A percentile compares a stretch with the other conserved stretches of the same genome.
Evolutionary conservation across 768 basidiomycete species (phyloP).

Genomic region (Serpula lacrymans): DNA sequence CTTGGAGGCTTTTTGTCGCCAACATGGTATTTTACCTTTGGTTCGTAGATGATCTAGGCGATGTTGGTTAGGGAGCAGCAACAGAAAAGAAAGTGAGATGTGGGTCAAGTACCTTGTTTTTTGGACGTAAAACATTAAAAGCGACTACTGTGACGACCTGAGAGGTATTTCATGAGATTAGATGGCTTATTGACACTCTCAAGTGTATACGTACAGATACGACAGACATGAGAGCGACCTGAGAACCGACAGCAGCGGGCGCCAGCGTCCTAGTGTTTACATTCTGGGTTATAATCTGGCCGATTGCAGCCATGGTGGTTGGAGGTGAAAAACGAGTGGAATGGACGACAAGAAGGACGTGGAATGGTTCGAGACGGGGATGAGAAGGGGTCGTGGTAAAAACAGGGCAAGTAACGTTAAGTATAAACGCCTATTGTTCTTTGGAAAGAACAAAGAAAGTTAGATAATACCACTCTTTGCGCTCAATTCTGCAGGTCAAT

Average conservation of each 20-base stretch:
- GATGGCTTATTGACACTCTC: background rate
- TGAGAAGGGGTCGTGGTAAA: no score
- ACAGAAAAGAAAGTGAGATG: background rate
- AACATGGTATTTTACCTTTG: conserved; percentile 88
- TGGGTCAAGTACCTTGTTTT: conserved; percentile 64
- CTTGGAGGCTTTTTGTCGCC: conserved; percentile 75
- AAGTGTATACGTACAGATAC: conserved; percentile 56
- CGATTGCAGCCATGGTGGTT: conserved; percentile 28
- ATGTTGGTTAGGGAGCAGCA: background rate
- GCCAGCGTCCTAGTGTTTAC: conserved; percentile 59
- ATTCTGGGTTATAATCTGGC: conserved; percentile 26
- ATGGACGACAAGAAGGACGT: no score
- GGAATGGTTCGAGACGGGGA: no score
- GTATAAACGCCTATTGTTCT: no score
- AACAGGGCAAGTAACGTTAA: no score
- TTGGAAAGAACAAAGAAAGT: no score
- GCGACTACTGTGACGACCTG: conserved; percentile 64
- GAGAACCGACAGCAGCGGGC: conserved; percentile 77
- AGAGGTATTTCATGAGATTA: no score
- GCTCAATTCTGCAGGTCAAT: no score
- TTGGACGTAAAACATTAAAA: conserved; percentile 86
- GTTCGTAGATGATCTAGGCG: conserved; percentile 80
- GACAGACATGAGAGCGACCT: conserved; percentile 68
- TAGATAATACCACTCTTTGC: no score
- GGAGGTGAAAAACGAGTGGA: conserved; percentile 6